A percentile compares a stretch with the other conserved stretches of the same genome.
These are phyloP conservation scores for Candida ovalis DNA, from an alignment of 805 yeast species.

Conservation along the genomic window DNA sequence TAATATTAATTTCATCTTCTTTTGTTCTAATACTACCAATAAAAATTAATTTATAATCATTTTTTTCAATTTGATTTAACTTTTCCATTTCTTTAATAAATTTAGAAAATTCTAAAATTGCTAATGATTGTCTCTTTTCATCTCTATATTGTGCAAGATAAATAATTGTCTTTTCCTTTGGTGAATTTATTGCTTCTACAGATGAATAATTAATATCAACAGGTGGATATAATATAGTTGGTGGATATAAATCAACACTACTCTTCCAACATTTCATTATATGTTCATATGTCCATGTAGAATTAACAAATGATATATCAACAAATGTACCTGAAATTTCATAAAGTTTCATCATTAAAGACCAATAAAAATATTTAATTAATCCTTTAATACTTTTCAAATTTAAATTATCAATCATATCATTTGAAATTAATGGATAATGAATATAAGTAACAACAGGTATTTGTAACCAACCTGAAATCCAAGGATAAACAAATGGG, in stretches of 20 bases:
- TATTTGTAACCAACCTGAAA: constrained; percentile 50
- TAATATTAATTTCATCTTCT: constrained; percentile 60
- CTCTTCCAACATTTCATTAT: constrained; percentile 60
- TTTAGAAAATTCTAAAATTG: constrained; percentile 58
- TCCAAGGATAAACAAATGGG: constrained; percentile 78
- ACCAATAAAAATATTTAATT: constrained; percentile 68
- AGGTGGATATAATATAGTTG: constrained; percentile 77
- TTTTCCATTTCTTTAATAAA: constrained; percentile 35
- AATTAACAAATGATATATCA: constrained; percentile 68
- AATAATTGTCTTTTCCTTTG: constrained; percentile 41
- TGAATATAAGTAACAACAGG: constrained; percentile 92
- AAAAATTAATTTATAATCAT: constrained; percentile 58
- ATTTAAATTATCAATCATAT: constrained; percentile 70
- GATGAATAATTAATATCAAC: constrained; percentile 62
- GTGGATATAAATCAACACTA: constrained; percentile 30
- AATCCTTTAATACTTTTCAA: constrained; percentile 23
- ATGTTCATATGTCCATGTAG: constrained; percentile 89
- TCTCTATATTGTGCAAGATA: constrained; percentile 92
- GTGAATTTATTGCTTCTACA: constrained; percentile 8
- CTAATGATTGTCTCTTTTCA: constrained; percentile 82
- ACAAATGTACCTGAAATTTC: constrained; percentile 63
- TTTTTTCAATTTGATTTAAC: not conserved
- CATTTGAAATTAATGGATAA: constrained; percentile 85
- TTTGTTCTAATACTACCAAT: constrained; percentile 81
- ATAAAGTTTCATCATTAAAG: constrained; percentile 57